Evolutionary conservation across 768 basidiomycete genomes (phyloP).

Genomic region (Cubamyces lactineus): DNA sequence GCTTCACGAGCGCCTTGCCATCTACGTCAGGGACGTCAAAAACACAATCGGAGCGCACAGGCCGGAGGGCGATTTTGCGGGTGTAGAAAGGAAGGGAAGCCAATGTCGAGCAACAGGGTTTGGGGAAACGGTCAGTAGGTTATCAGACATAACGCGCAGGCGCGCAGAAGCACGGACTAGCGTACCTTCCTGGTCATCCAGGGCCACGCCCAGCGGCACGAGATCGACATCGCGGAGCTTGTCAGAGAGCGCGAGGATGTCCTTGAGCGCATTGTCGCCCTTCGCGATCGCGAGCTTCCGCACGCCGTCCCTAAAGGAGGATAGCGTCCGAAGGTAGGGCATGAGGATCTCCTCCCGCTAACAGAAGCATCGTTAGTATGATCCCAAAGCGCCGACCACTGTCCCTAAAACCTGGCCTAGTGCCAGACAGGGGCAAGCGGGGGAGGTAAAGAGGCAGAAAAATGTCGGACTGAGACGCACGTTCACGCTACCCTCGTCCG

Average conservation of each 20-base stretch:
- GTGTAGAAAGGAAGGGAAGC: constrained; percentile 3
- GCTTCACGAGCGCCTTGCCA: constrained; percentile 93
- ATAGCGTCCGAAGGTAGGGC: constrained; percentile 85
- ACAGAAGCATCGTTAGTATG: constrained; percentile 18
- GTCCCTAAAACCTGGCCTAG: not conserved
- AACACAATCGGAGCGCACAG: not conserved
- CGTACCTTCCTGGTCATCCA: constrained; percentile 94
- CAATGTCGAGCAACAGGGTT: not conserved
- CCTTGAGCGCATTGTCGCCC: constrained; percentile 64
- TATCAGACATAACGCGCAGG: constrained; percentile 5
- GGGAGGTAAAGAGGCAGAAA: constrained; percentile 1
- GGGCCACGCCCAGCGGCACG: constrained; percentile 90
- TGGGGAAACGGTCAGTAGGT: not conserved
- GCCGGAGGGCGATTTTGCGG: constrained; percentile 1
- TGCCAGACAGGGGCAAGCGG: not conserved
- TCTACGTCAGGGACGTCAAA: constrained; percentile 48
- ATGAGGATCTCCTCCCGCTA: constrained; percentile 86
- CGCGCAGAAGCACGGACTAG: constrained; percentile 23
- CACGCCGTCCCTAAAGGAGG: constrained; percentile 90
- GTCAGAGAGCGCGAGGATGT: constrained; percentile 88
- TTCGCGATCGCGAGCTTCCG: constrained; percentile 79
- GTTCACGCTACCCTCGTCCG: constrained; percentile 50
- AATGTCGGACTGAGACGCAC: constrained; percentile 41
- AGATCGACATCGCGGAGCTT: constrained; percentile 87
- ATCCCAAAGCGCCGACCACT: not conserved